These are phyloP conservation scores for Suillus bovinus DNA, from an alignment of 768 basidiomycete species.

Conservation along the genomic window DNA sequence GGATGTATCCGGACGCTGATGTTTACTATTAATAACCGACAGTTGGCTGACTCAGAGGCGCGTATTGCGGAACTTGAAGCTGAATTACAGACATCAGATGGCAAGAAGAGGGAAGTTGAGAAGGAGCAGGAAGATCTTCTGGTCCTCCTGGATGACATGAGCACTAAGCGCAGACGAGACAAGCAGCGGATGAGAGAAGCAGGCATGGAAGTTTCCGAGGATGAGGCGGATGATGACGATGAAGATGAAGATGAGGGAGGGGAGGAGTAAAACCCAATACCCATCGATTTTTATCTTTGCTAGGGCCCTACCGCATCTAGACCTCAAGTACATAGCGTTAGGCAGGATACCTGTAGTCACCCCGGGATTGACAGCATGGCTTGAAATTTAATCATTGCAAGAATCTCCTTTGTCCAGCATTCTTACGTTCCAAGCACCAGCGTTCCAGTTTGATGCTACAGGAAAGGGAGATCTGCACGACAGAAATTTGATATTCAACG, in stretches of 20 bases:
- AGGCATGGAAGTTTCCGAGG: conserved; percentile 89
- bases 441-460: background rate
- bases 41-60: conserved; percentile 48
- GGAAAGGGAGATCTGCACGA: background rate
- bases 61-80: conserved; percentile 48
- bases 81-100: conserved; percentile 53
- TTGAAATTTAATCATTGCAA: background rate
- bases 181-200: conserved; percentile 74
- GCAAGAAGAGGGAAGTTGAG: conserved; percentile 78
- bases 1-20: background rate
- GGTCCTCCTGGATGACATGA: conserved; percentile 90
- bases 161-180: conserved; percentile 80
- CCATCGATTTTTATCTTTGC: background rate
- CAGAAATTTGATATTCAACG: too few species aligned
- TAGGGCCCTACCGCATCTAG: background rate
- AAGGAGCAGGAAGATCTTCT: conserved; percentile 97
- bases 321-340: background rate
- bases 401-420: background rate
- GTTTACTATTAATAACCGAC: conserved; percentile 5
- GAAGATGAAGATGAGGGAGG: conserved; percentile 44
- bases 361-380: background rate
- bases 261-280: conserved; percentile 8
- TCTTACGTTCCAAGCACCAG: background rate
- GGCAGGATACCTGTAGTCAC: background rate
- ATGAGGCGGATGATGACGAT: conserved; percentile 73